phyloP scores from a whole-genome alignment of 1,284 basidiomycete species.

The Puccinia triticina region DNA sequence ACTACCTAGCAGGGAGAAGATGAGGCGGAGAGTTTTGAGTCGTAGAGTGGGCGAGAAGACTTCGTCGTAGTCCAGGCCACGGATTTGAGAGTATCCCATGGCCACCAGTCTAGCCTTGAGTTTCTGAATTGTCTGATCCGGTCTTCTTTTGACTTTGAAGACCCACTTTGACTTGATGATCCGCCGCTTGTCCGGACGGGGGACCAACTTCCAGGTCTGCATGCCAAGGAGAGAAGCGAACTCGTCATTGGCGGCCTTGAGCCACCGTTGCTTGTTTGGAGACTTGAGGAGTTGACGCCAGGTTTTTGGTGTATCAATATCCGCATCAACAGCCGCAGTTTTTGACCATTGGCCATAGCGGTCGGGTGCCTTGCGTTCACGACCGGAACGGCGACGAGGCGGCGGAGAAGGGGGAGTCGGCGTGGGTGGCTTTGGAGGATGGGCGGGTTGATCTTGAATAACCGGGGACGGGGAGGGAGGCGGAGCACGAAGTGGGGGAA shows the following conservation, averaged over 20 bases:
- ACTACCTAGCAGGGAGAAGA: background rate
- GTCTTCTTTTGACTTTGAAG: background rate
- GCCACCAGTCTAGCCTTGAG: conserved; percentile 7
- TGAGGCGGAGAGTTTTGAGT: conserved; percentile 11
- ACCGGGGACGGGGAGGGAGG: too few relatives aligned
- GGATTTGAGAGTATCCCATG: background rate
- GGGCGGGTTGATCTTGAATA: background rate
- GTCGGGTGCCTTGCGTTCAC: background rate
- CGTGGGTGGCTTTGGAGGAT: background rate
- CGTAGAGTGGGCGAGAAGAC: conserved; percentile 3
- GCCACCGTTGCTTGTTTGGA: background rate
- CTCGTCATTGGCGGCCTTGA: background rate
- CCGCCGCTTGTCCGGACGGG: background rate
- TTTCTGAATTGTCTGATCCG: background rate
- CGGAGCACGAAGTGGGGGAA: too few relatives aligned
- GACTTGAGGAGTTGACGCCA: conserved; percentile 4
- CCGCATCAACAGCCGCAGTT: background rate
- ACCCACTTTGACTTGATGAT: conserved; percentile 14
- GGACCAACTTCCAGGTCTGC: background rate
- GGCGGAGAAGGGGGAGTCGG: background rate
- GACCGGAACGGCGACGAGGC: background rate
- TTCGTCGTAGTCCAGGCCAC: conserved; percentile 8
- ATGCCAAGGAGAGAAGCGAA: background rate
- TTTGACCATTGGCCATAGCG: background rate
- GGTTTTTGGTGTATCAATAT: background rate